phyloP scores from a whole-genome alignment of 768 basidiomycete species.

The Lepiota venenata region DNA sequence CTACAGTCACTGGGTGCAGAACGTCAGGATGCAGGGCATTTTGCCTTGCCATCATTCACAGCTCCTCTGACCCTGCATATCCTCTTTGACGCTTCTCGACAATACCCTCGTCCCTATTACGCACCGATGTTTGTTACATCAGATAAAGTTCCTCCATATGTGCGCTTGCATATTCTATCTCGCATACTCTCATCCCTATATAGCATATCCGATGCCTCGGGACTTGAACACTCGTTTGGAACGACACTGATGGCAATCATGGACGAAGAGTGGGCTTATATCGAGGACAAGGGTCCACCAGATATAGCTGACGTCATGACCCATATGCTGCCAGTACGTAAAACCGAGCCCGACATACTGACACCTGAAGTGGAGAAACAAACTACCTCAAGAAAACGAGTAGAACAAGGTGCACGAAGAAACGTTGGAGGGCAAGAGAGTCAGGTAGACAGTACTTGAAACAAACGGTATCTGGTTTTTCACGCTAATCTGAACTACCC shows the following conservation, averaged over 20 bases:
- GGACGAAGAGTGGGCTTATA: slow-evolving; percentile 64
- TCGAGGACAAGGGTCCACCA: slow-evolving; percentile 73
- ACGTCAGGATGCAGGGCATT: slow-evolving; percentile 40
- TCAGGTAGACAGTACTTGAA: not conserved
- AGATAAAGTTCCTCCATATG: slow-evolving; percentile 65
- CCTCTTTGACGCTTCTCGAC: slow-evolving; percentile 45
- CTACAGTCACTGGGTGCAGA: slow-evolving; percentile 54
- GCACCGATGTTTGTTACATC: slow-evolving; percentile 79
- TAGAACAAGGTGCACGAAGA: not conserved
- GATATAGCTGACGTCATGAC: slow-evolving; percentile 66
- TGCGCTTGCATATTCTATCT: slow-evolving; percentile 79
- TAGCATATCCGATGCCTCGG: slow-evolving; percentile 45
- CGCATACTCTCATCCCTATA: slow-evolving; percentile 56
- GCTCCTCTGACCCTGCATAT: slow-evolving; percentile 68
- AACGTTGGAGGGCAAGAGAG: not conserved
- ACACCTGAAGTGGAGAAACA: not conserved
- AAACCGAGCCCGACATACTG: slow-evolving; percentile 7
- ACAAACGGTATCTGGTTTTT: not conserved
- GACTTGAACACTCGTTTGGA: slow-evolving; percentile 67
- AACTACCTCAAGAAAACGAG: not conserved
- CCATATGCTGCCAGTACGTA: slow-evolving; percentile 44
- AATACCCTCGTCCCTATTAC: slow-evolving; percentile 41
- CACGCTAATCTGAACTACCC: not conserved
- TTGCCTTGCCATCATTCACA: slow-evolving; percentile 62
- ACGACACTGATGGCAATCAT: slow-evolving; percentile 68